These are phyloP conservation scores for Albifimbria verrucaria DNA, from an alignment of 2,329 filamentous ascomycete species.

Conservation along the genomic window DNA sequence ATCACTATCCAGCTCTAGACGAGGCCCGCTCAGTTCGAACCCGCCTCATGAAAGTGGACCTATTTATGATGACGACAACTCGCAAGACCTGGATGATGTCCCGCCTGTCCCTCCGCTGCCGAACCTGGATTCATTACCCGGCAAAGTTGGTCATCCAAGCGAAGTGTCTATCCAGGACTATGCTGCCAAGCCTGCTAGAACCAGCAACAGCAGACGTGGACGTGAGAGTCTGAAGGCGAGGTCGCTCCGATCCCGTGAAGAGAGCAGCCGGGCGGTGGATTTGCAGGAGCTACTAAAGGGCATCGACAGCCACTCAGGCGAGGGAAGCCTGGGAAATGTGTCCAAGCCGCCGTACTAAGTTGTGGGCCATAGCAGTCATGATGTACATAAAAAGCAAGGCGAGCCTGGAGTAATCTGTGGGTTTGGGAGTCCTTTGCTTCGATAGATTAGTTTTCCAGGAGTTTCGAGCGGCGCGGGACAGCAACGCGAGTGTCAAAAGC, in stretches of 20 bases:
- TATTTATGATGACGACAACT: slow-evolving; percentile 24
- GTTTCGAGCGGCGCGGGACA: no score
- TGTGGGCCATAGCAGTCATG: neutral
- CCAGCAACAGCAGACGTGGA: slow-evolving; percentile 39
- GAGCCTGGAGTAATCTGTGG: no score
- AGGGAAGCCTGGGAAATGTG: slow-evolving; percentile 42
- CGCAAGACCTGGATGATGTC: slow-evolving; percentile 35
- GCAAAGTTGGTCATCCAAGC: slow-evolving; percentile 22
- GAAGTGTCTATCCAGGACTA: slow-evolving; percentile 33
- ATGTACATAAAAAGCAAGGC: no score
- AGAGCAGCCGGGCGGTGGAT: slow-evolving; percentile 36
- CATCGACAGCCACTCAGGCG: slow-evolving; percentile 46
- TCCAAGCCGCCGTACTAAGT: slow-evolving; percentile 47
- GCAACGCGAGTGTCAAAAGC: no score
- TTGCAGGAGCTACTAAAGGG: slow-evolving; percentile 46
- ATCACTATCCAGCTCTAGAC: slow-evolving; percentile 32
- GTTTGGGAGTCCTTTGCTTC: no score
- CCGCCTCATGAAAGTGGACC: slow-evolving; percentile 28
- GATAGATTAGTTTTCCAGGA: no score
- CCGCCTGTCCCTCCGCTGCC: slow-evolving; percentile 57
- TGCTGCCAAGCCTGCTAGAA: slow-evolving; percentile 27
- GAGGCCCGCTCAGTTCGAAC: slow-evolving; percentile 42
- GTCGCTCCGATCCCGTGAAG: slow-evolving; percentile 29
- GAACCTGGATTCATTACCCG: slow-evolving; percentile 26
- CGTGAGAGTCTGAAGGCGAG: slow-evolving; percentile 34